Evolutionary conservation across 73 alveolate species (phyloP).

Genomic region (Paramecium pentaurelia): DNA sequence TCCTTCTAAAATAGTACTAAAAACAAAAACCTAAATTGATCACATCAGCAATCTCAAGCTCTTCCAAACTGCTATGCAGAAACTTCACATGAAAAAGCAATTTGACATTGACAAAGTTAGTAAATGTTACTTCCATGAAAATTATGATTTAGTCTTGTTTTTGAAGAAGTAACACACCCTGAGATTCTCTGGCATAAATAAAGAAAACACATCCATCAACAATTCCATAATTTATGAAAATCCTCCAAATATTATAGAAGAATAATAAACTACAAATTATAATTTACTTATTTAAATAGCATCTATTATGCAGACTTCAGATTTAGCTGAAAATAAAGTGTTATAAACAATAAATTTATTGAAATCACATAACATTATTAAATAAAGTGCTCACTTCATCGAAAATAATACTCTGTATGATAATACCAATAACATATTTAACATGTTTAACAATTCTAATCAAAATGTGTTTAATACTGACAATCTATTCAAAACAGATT

Average conservation of each 20-base stretch:
- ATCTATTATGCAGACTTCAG: background rate
- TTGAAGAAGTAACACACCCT: background rate
- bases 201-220: constrained; percentile 17
- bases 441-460: background rate
- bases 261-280: background rate
- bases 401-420: background rate
- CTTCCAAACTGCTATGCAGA: background rate
- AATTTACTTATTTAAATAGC: background rate
- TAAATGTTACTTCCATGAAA: constrained; percentile 25
- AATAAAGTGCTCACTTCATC: background rate
- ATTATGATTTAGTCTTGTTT: background rate
- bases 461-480: background rate
- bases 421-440: background rate
- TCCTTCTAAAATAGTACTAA: background rate
- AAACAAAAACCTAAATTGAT: constrained; percentile 20
- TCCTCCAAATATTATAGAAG: background rate
- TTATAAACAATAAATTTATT: background rate
- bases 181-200: background rate
- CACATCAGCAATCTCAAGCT: constrained; percentile 12
- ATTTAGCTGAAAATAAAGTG: background rate
- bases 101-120: constrained; percentile 11
- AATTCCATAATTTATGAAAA: background rate
- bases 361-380: background rate
- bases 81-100: background rate
- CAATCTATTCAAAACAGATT: background rate